Conservation (phyloP, 257 asterid genomes). For the Coffea canephora region DNA sequence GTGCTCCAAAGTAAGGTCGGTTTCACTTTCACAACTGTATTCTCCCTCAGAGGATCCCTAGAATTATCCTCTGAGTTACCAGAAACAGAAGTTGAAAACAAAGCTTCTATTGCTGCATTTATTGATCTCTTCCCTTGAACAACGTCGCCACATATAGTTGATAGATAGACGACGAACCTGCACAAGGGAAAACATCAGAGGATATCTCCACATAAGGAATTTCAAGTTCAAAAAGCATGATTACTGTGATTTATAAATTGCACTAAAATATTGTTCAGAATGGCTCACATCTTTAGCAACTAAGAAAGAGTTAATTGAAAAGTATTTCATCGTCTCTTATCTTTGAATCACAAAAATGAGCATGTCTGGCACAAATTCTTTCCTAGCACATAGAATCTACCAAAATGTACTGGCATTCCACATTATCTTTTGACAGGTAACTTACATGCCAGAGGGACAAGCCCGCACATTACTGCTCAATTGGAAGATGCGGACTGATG, state of each 20-base stretch:
- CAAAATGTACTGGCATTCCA: not conserved
- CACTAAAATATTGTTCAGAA: too few relatives aligned
- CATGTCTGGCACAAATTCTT: not conserved
- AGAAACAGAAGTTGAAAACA: conserved; percentile 48
- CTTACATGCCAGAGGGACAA: conserved; percentile 86
- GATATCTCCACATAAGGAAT: not conserved
- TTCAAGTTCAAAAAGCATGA: too few relatives aligned
- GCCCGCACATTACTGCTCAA: conserved; percentile 70
- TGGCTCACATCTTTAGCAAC: not conserved
- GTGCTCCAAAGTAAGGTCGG: conserved; percentile 83
- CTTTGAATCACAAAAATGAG: not conserved
- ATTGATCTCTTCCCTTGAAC: conserved; percentile 68
- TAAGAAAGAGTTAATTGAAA: not conserved
- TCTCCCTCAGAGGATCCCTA: conserved; percentile 28
- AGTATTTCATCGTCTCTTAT: too few relatives aligned
- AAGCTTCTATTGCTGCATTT: conserved; percentile 53
- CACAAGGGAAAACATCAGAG: conserved; percentile 17
- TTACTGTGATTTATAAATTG: too few relatives aligned
- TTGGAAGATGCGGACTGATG: conserved; percentile 68
- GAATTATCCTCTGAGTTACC: conserved; percentile 30
- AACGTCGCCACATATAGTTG: conserved; percentile 57
- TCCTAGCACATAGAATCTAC: not conserved
- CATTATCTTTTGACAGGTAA: conserved; percentile 7
- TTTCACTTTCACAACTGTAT: conserved; percentile 34
- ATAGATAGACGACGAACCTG: conserved; percentile 82